Base-by-base conservation (phyloP, 345 rosid genomes). In the Combretum micranthum region DNA sequence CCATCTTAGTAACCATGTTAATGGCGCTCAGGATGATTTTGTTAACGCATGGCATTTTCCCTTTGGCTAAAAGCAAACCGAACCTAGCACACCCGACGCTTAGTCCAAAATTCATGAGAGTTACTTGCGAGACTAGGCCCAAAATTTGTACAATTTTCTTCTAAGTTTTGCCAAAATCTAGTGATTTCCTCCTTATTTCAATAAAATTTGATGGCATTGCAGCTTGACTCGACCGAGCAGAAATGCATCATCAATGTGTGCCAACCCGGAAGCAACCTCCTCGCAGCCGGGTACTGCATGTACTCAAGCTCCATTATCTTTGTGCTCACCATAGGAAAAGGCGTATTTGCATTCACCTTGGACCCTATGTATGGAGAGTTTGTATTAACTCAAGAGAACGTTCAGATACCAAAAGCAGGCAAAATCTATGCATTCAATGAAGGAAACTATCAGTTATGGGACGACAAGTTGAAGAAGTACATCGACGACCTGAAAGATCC, bases 311-410 rank as follows among this genome's bases (percentile, higher is more conserved):
- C 98, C 2, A 55, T 86, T 62, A 92, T 92, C 72, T 88, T 88
- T 16, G 98, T 88, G 53, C 69, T 92, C 21, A 84, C 95, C 0
- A 32, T 92, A 56, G 98, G 98, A 39, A 74, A 72, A 2, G 97
- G 96, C 1, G 98, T 92, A 47, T 92, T 74, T 52, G 62, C 89
- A 20, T 92, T 88, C 81, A 83, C 88, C 8, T 68, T 92, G 53
- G 97, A 92, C 62, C 98, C 95, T 15, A 92, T 88, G 98, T 92
- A 86, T 44, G 98, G 98, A 0, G 95, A 88, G 57, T 86, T 92
- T 44, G 95, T 92, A 42, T 74, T 88, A n/a, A 88, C 98, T 4
- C 97, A 86, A 75, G 85, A 84, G 59, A 86, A 79, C 54, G 68
- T 88, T 8, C 86, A 84, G 77, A 88, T 92, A 48, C 98, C 97